Conservation (phyloP, 495 filamentous ascomycete species). For the Rhypophila decipiens region DNA sequence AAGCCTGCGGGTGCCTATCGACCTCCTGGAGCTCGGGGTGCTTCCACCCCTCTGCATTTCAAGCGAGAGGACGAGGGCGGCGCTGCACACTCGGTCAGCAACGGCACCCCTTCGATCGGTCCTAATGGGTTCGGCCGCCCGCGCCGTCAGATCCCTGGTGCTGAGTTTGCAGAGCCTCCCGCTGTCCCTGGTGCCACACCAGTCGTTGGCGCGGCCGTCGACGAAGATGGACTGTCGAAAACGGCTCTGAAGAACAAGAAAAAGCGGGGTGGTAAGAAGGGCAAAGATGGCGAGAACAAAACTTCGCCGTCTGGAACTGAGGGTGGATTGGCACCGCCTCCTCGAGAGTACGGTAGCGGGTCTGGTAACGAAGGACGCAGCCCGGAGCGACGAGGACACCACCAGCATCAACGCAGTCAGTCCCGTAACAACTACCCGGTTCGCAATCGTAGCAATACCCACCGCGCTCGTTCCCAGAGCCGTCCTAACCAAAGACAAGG, state of each 20-base stretch:
- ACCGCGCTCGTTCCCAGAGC: constrained; percentile 29
- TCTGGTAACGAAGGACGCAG: constrained; percentile 50
- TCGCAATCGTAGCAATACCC: constrained; percentile 40
- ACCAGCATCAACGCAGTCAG: constrained; percentile 44
- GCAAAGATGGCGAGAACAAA: constrained; percentile 59
- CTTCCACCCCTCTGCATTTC: constrained; percentile 84
- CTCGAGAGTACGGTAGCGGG: constrained; percentile 28
- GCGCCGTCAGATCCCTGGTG: constrained; percentile 48
- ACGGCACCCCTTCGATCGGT: constrained; percentile 60
- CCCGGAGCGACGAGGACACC: constrained; percentile 54
- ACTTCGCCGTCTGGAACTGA: constrained; percentile 11
- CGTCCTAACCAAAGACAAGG: constrained; percentile 34
- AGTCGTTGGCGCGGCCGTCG: constrained; percentile 47
- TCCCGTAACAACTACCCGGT: constrained; percentile 49
- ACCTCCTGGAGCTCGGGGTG: constrained; percentile 90
- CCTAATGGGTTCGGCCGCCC: constrained; percentile 75
- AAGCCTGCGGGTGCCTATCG: constrained; percentile 95
- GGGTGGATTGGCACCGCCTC: constrained; percentile 35
- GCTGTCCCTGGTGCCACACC: constrained; percentile 70
- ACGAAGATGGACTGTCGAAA: constrained; percentile 70
- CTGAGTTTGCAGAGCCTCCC: constrained; percentile 39
- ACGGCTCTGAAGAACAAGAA: constrained; percentile 96
- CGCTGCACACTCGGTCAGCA: constrained; percentile 73
- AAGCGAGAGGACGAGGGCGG: constrained; percentile 97
- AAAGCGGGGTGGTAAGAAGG: constrained; percentile 95